phyloP scores from a whole-genome alignment of 177 flowering plant genomes.

The Vitis hybrid region DNA sequence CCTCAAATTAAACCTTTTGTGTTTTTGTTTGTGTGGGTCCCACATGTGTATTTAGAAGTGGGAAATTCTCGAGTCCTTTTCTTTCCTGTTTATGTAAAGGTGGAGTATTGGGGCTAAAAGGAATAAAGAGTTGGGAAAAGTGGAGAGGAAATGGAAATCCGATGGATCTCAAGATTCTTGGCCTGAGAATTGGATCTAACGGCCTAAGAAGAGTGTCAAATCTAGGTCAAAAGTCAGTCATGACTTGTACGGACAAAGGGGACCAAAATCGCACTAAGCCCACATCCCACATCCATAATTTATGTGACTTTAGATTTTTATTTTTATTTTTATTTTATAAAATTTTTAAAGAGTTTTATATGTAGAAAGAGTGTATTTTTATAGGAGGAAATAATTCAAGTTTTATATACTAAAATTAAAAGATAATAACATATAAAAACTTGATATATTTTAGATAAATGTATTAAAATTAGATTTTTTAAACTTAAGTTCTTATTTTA shows the following conservation, averaged over 20 bases:
- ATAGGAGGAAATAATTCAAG: too few species aligned
- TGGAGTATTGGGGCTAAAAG: not conserved
- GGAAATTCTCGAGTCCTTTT: not conserved
- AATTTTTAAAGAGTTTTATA: not conserved
- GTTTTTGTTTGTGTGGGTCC: too few species aligned
- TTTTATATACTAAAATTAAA: too few species aligned
- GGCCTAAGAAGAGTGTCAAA: constrained; percentile 6
- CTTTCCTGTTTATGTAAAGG: not conserved
- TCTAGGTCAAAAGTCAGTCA: constrained; percentile 15
- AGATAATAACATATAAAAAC: too few species aligned
- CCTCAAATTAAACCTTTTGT: too few species aligned
- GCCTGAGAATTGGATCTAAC: constrained; percentile 9
- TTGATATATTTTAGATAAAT: too few species aligned
- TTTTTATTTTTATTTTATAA: not conserved
- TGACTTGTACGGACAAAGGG: constrained; percentile 13
- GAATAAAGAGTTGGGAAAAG: not conserved
- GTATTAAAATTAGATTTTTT: too few species aligned
- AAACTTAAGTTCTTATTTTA: too few species aligned
- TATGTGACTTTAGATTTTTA: not conserved
- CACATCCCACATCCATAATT: not conserved
- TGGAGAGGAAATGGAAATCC: constrained; percentile 6
- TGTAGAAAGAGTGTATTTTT: not conserved
- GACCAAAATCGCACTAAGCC: constrained; percentile 7
- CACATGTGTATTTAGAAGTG: not conserved
- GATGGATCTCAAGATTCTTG: constrained; percentile 19